A percentile compares a stretch with the other conserved stretches of the same genome.
Evolutionary conservation across 345 rosid genomes (phyloP).

Genomic region (Linum usitatissimum): DNA sequence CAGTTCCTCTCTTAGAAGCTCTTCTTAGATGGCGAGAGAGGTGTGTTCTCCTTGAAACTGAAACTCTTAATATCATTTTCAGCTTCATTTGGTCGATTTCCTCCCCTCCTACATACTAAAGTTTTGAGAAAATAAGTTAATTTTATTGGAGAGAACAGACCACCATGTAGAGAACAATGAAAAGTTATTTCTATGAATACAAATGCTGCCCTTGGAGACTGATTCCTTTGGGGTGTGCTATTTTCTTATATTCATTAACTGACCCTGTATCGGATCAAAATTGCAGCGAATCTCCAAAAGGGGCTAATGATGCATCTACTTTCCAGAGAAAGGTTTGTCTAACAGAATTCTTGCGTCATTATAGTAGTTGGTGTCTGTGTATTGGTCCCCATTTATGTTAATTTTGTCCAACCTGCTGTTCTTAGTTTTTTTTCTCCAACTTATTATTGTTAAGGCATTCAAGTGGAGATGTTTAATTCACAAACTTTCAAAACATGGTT

Average conservation of each 20-base stretch:
- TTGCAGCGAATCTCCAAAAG: conserved; percentile 96
- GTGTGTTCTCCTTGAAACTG: conserved; percentile 19
- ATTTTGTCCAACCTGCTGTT: neutral
- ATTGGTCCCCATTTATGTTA: neutral
- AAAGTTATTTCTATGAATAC: neutral
- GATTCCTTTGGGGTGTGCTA: neutral
- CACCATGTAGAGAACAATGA: neutral
- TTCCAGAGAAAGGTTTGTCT: conserved; percentile 87
- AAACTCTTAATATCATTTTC: no score
- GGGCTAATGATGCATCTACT: conserved; percentile 95
- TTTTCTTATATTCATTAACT: neutral
- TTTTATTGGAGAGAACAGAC: neutral
- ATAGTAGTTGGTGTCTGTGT: neutral
- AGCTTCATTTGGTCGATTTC: neutral
- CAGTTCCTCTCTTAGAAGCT: conserved; percentile 93
- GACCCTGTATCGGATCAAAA: conserved; percentile 2
- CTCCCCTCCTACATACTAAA: neutral
- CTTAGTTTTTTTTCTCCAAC: neutral
- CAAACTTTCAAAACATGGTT: neutral
- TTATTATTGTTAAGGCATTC: neutral
- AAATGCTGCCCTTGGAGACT: neutral
- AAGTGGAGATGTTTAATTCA: neutral
- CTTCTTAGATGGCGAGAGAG: conserved; percentile 92
- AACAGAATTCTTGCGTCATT: neutral
- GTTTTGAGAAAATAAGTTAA: neutral